Evolutionary conservation across 2,329 filamentous ascomycete species (phyloP).

Genomic region (Beauveria medogensis): DNA sequence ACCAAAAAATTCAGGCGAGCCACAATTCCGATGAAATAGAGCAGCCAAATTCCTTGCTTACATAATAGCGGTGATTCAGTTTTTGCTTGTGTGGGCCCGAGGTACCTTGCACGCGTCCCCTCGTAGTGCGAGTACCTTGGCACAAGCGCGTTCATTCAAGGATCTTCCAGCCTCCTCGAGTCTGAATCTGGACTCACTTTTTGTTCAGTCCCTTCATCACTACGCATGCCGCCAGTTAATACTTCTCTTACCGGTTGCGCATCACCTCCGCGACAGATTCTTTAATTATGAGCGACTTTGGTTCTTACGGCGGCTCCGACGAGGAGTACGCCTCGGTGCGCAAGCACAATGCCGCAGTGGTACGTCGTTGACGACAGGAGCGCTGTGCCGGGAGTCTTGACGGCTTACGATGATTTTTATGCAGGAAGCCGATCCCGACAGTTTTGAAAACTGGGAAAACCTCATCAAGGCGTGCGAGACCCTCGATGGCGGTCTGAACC

Average conservation of each 20-base stretch:
- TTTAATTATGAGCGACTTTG: constrained; percentile 59
- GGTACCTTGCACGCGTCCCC: not conserved
- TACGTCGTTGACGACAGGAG: constrained; percentile 32
- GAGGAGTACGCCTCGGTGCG: constrained; percentile 78
- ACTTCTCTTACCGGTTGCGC: not conserved
- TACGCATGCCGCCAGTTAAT: not conserved
- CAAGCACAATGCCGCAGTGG: constrained; percentile 69
- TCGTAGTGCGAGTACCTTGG: constrained; percentile 1
- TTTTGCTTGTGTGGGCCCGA: not conserved
- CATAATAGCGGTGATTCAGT: constrained; percentile 11
- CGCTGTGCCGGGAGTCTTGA: not conserved
- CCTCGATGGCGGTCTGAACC: constrained; percentile 87
- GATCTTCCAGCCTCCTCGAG: not conserved
- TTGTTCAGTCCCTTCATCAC: not conserved
- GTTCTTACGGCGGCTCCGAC: constrained; percentile 61
- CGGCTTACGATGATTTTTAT: not conserved
- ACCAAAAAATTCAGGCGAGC: constrained; percentile 18
- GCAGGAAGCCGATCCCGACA: constrained; percentile 67
- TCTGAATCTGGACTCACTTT: not conserved
- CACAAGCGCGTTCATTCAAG: not conserved
- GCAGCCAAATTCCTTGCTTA: constrained; percentile 16
- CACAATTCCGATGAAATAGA: constrained; percentile 17
- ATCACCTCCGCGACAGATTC: constrained; percentile 5
- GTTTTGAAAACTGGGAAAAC: constrained; percentile 92
- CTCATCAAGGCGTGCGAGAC: constrained; percentile 74